Conservation (phyloP, 257 asterid genomes). For the Nicotiana tomentosiformis region DNA sequence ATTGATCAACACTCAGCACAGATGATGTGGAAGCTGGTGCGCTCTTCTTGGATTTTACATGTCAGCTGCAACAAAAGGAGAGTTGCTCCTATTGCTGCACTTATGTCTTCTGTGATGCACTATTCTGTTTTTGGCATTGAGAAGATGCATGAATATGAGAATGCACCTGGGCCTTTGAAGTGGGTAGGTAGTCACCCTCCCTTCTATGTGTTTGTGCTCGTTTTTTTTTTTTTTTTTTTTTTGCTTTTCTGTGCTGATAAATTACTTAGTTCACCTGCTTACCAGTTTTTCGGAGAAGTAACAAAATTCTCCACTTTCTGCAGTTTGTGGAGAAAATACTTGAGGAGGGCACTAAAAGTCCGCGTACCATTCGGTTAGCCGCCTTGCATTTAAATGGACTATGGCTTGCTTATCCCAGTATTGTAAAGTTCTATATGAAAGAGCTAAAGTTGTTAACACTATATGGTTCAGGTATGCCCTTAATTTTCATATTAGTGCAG, state of each 20-base stretch:
- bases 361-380: slow-evolving; percentile 94
- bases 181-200: slow-evolving; percentile 48
- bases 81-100: slow-evolving; percentile 97
- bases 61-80: slow-evolving; percentile 89
- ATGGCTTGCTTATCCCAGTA: slow-evolving; percentile 73
- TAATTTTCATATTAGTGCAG: neutral
- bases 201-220: slow-evolving; percentile 14
- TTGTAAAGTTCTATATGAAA: slow-evolving; percentile 62
- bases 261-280: neutral
- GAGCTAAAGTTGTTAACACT: slow-evolving; percentile 76
- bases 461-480: slow-evolving; percentile 82
- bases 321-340: slow-evolving; percentile 80
- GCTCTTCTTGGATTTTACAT: slow-evolving; percentile 85
- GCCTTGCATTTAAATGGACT: slow-evolving; percentile 89
- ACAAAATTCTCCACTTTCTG: slow-evolving; percentile 18
- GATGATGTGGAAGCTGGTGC: slow-evolving; percentile 94
- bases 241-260: neutral
- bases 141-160: slow-evolving; percentile 61
- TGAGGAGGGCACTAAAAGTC: slow-evolving; percentile 92
- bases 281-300: neutral
- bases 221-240: neutral
- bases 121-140: slow-evolving; percentile 62
- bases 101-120: slow-evolving; percentile 82
- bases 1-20: slow-evolving; percentile 8
- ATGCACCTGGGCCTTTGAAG: slow-evolving; percentile 77